Percentiles rank a stretch among this genome's conserved stretches.
Conservation (phyloP, 2,329 filamentous ascomycete genomes). For the Cercospora citrullina region DNA sequence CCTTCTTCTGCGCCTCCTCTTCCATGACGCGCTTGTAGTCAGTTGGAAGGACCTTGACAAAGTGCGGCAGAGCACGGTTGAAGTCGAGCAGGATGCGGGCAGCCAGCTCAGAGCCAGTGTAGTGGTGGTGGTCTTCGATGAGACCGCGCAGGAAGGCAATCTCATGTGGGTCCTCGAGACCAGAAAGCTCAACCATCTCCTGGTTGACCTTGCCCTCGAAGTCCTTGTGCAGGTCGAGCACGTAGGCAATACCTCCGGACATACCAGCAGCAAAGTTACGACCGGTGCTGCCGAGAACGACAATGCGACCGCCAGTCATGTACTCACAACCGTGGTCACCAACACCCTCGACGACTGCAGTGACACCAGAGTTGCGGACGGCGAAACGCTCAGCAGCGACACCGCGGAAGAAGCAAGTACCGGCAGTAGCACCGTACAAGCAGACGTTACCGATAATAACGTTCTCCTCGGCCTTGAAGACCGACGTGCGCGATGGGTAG, state of each 20-base stretch:
- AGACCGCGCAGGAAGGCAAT: conserved; percentile 87
- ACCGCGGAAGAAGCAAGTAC: conserved; percentile 95
- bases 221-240: conserved; percentile 85
- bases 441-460: conserved; percentile 91
- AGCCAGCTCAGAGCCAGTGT: conserved; percentile 92
- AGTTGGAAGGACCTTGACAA: conserved; percentile 88
- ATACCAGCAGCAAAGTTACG: conserved; percentile 98
- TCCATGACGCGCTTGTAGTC: conserved; percentile 93
- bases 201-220: conserved; percentile 92
- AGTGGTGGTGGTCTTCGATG: conserved; percentile 96
- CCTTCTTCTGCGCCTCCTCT: conserved; percentile 83
- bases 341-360: conserved; percentile 91
- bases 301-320: conserved; percentile 93
- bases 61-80: conserved; percentile 82
- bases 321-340: conserved; percentile 98
- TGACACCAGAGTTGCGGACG: conserved; percentile 93
- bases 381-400: conserved; percentile 95
- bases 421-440: conserved; percentile 87
- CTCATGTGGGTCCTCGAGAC: conserved; percentile 80
- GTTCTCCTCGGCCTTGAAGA: conserved; percentile 96
- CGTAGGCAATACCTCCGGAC: conserved; percentile 96
- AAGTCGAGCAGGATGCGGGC: conserved; percentile 95
- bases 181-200: conserved; percentile 92
- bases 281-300: conserved; percentile 84
- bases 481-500: conserved; percentile 84